Base-by-base conservation (phyloP, 169 alveolate genomes). In the Cryptosporidium ubiquitum region DNA sequence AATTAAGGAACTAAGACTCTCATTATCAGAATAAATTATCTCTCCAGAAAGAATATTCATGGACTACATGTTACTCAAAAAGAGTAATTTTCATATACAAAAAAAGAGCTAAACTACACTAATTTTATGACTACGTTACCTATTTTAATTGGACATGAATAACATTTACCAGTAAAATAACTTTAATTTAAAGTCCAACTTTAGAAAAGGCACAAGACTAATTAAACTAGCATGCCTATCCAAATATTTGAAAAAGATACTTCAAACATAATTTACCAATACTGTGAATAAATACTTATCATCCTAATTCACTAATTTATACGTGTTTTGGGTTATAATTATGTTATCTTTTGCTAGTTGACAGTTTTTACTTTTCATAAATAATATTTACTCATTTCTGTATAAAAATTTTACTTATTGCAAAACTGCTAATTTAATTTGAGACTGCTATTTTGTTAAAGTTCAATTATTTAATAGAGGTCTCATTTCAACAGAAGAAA, bases 401-500 rank as follows among this genome's bases (percentile, higher is more conserved):
- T 2, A 10, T 20, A 6, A 55, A 55, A 55, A 7, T 23, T 26
- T 14, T n/a, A 26, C n/a, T 1, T 55, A n/a, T n/a, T 20, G 12
- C 35, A 23, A 23, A 20, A 55, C 3, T 20, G 29, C 35, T n/a
- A 55, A 55, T 55, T 14, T 31, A 64, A 64, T 29, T 60, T 4
- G 71, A 58, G 37, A 16, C 12, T n/a, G n/a, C 16, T 26, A 1
- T 47, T 47, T 47, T 14, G 49, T 10, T 23, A 23, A n/a, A 26
- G 12, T 6, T 60, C 35, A 73, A 37, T 58, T 73, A 14, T 58
- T 79, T 42, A 79, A 42, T 23, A 79, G 35, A 16, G 86, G 86
- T 61, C 66, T 79, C 86, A 79, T 79, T 37, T 79, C 86, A 26
- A 79, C 75, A 6, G 86, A 79, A 26, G 79, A 44, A 58, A 79